These are phyloP conservation scores for Monascus ruber DNA, from an alignment of 2,329 filamentous ascomycete species.

Conservation along the genomic window DNA sequence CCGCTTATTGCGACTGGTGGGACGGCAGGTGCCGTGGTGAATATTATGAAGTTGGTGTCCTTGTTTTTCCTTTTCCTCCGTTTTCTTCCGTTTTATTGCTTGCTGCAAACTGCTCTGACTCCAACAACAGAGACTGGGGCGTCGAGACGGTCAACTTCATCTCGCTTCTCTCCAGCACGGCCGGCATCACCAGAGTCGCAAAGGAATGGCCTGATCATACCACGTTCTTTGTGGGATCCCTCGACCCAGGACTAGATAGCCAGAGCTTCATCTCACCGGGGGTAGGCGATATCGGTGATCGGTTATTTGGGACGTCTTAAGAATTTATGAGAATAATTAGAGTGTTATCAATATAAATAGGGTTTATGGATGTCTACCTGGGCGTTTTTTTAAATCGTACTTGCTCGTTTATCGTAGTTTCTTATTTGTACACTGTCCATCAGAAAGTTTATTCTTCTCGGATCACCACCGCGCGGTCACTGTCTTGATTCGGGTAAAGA, in stretches of 20 bases:
- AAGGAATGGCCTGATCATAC: constrained; percentile 16
- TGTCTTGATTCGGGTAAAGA: constrained; percentile 13
- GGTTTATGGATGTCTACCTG: too few species aligned
- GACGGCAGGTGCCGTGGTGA: constrained; percentile 13
- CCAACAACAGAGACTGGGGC: constrained; percentile 14
- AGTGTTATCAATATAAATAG: background rate
- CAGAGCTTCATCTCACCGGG: constrained; percentile 16
- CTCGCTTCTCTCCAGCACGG: constrained; percentile 11
- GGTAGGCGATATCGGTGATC: constrained; percentile 19
- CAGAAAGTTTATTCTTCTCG: background rate
- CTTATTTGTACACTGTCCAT: background rate
- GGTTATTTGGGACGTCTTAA: constrained; percentile 14
- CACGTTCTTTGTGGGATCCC: constrained; percentile 13
- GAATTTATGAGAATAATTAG: background rate
- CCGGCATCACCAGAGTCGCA: constrained; percentile 11
- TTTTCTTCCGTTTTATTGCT: background rate
- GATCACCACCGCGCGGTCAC: constrained; percentile 10
- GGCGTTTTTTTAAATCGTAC: too few species aligned
- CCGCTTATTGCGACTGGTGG: constrained; percentile 18
- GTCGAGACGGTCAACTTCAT: constrained; percentile 16
- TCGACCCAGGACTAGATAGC: constrained; percentile 14
- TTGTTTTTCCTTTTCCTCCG: background rate
- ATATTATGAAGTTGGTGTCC: constrained; percentile 14
- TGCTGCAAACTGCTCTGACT: background rate
- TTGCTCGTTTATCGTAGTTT: too few species aligned